Base-by-base conservation (phyloP, 2,329 filamentous ascomycete genomes). In the Gyromitra esculenta region DNA sequence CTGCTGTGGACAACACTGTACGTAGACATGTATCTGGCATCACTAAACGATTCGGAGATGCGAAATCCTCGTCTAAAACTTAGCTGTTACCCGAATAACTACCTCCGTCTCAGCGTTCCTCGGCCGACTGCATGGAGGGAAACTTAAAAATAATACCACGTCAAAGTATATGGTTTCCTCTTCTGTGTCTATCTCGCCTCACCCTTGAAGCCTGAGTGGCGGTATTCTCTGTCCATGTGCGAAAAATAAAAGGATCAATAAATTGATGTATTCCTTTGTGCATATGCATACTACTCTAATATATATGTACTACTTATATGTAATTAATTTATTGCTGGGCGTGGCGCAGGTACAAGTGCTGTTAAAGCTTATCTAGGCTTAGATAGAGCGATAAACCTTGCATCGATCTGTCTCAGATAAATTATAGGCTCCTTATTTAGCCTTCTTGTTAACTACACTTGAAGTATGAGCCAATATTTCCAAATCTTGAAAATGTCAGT, bases 371-470 rank as follows among this genome's bases (percentile, higher is more conserved):
- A 15, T 18, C 57, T 41, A 52, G 43, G 35, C 35, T 57, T 9
- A 11, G 8, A 48, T 13, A 39, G 35, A 21, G 35, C 11, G 11
- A 37, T 6, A n/a, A 57, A 39, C 50, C 50, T 37, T 67, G 64
- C 64, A 57, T 4, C 18, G 64, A 67, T 57, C 64, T 67, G 45
- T 56, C 37, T 57, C 50, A 5, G 5, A 25, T 54, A 35, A 43
- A n/a, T 31, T 69, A 52, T 69, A 60, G 41, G 54, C 66, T 39
- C 25, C 66, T 5, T 9, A 56, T 63, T 71, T 71, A 71, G 63
- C 57, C 57, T 62, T 52, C 52, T 48, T 59, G 37, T 48, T 41
- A 54, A 54, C 21, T 52, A 39, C 11, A n/a, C 41, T 9, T 37
- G 13, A 41, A 21, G 18, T 52, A 18, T 25, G 31, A 52, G 35